Evolutionary conservation across 108 stramenopile genomes (phyloP).

Genomic region (Cyclotella cryptica): DNA sequence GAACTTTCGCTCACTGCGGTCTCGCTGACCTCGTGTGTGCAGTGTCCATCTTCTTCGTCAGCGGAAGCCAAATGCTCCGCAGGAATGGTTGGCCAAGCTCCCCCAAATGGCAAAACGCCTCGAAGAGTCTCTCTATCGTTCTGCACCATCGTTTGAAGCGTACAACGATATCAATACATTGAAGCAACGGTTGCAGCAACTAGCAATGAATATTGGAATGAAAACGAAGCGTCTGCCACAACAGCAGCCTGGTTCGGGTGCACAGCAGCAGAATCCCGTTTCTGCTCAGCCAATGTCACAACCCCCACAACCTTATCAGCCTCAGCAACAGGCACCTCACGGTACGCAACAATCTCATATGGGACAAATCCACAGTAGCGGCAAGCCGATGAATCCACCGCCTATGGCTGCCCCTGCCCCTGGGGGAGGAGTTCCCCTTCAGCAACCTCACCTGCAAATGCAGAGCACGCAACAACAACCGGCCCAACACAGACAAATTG

Average conservation of each 20-base stretch:
- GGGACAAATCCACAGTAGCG: constrained; percentile 13
- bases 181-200: constrained; percentile 92
- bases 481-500: constrained; percentile 67
- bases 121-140: constrained; percentile 93
- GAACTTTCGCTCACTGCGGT: too few relatives aligned
- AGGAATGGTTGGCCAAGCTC: constrained; percentile 94
- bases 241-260: constrained; percentile 56
- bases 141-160: constrained; percentile 88
- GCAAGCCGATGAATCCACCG: constrained; percentile 27
- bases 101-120: constrained; percentile 97
- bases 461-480: constrained; percentile 59
- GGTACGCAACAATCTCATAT: constrained; percentile 57
- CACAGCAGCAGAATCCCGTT: constrained; percentile 30
- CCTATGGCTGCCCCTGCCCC: constrained; percentile 15
- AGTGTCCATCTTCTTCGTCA: constrained; percentile 93
- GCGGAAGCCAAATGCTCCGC: constrained; percentile 94
- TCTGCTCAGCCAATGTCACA: constrained; percentile 17
- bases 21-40: not conserved
- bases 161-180: constrained; percentile 92
- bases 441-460: constrained; percentile 56
- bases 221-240: constrained; percentile 81
- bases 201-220: constrained; percentile 93
- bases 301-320: constrained; percentile 44
- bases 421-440: constrained; percentile 21
- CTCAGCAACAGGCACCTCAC: constrained; percentile 45